These are phyloP conservation scores for Salix arbutifolia DNA, from an alignment of 345 rosid genomes.

Conservation along the genomic window DNA sequence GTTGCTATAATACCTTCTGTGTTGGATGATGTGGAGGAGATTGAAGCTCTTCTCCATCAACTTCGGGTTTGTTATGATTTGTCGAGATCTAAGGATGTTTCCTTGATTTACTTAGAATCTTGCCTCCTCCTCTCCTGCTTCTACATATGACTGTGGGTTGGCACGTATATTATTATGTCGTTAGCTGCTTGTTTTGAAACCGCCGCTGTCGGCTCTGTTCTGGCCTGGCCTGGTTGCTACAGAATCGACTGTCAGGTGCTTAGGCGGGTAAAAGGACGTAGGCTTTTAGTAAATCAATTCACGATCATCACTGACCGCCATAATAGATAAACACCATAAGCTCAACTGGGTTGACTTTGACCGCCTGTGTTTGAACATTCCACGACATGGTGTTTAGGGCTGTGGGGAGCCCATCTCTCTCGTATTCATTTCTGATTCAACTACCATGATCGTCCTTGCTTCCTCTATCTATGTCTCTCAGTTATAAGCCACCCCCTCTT, in stretches of 20 bases:
- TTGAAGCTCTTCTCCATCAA: conserved; percentile 44
- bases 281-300: not conserved
- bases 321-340: not conserved
- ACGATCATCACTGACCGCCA: too few relatives aligned
- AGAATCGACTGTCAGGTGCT: not conserved
- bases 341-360: not conserved
- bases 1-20: conserved; percentile 30
- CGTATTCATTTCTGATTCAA: too few relatives aligned
- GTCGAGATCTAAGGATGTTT: not conserved
- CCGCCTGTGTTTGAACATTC: not conserved
- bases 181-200: too few relatives aligned
- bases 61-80: conserved; percentile 15
- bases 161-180: too few relatives aligned
- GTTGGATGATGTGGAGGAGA: conserved; percentile 42
- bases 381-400: not conserved
- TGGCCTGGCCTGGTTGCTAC: too few relatives aligned
- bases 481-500: too few relatives aligned
- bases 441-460: too few relatives aligned
- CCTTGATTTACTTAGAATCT: not conserved
- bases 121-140: not conserved
- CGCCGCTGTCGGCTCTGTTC: too few relatives aligned
- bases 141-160: too few relatives aligned
- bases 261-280: not conserved
- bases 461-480: too few relatives aligned
- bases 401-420: not conserved